Percentiles rank a stretch among this genome's conserved stretches.
phyloP scores from a whole-genome alignment of 257 asterid species.

The Anisodus acutangulus region DNA sequence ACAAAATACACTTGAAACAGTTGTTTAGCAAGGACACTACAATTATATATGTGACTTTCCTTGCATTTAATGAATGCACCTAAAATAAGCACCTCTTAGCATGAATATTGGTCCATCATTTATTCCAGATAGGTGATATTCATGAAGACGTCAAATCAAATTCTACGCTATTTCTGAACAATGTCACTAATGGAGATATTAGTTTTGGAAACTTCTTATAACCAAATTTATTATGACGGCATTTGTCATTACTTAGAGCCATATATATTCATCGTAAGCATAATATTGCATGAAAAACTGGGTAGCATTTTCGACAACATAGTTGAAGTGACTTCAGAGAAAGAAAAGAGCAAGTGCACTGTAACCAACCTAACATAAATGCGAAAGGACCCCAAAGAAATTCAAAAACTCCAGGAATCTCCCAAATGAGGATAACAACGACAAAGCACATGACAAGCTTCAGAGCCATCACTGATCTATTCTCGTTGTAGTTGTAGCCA shows the following conservation, averaged over 20 bases:
- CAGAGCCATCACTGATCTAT: conserved; percentile 75
- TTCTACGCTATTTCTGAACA: neutral
- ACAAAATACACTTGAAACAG: conserved; percentile 23
- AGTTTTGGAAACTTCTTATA: neutral
- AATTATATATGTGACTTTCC: neutral
- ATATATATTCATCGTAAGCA: neutral
- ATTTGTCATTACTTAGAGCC: neutral
- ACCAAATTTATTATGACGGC: neutral
- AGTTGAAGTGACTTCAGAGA: conserved; percentile 12
- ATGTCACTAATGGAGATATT: neutral
- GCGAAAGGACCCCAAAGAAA: conserved; percentile 82
- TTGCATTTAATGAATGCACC: neutral
- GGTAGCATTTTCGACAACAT: neutral
- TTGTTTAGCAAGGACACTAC: conserved; percentile 16
- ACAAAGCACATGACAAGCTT: conserved; percentile 70
- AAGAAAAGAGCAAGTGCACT: conserved; percentile 24
- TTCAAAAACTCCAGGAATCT: conserved; percentile 95
- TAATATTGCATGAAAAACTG: neutral
- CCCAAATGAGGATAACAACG: conserved; percentile 92
- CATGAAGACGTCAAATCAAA: neutral
- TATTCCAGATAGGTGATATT: neutral
- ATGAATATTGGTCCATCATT: neutral
- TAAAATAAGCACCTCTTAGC: conserved; percentile 20
- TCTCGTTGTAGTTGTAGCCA: conserved; percentile 89
- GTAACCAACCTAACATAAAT: conserved; percentile 66